Evolutionary conservation across 2,329 filamentous ascomycete genomes (phyloP).

Genomic region (Xylariaceae sp.): DNA sequence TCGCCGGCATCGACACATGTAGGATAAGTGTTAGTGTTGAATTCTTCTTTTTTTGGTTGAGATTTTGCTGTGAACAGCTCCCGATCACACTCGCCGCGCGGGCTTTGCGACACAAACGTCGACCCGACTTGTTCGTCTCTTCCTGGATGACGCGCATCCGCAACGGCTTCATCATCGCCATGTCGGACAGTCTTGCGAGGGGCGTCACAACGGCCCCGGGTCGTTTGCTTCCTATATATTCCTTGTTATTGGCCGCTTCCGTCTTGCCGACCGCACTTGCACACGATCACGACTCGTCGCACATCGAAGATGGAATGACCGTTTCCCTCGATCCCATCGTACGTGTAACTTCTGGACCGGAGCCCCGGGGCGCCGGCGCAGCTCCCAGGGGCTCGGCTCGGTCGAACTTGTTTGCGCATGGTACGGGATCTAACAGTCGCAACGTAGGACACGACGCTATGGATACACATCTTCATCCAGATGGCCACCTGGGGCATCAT

Average conservation of each 20-base stretch:
- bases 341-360: conserved; percentile 31
- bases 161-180: conserved; percentile 17
- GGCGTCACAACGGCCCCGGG: conserved; percentile 15
- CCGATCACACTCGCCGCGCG: background rate
- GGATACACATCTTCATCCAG: conserved; percentile 90
- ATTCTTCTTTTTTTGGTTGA: background rate
- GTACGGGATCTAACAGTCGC: conserved; percentile 32
- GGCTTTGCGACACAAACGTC: conserved; percentile 3
- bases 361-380: background rate
- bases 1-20: background rate
- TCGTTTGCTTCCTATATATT: conserved; percentile 16
- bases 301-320: conserved; percentile 63
- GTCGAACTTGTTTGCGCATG: conserved; percentile 6
- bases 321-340: conserved; percentile 71
- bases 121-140: background rate
- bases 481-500: conserved; percentile 83
- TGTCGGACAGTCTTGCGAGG: conserved; percentile 10
- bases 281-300: conserved; percentile 48
- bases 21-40: background rate
- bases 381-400: background rate
- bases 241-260: conserved; percentile 22
- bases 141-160: conserved; percentile 11
- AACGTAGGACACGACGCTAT: conserved; percentile 70
- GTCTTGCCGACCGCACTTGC: conserved; percentile 28
- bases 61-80: background rate